Evolutionary conservation across 2,329 filamentous ascomycete species (phyloP).

Genomic region (Rhynchosporium graminicola): DNA sequence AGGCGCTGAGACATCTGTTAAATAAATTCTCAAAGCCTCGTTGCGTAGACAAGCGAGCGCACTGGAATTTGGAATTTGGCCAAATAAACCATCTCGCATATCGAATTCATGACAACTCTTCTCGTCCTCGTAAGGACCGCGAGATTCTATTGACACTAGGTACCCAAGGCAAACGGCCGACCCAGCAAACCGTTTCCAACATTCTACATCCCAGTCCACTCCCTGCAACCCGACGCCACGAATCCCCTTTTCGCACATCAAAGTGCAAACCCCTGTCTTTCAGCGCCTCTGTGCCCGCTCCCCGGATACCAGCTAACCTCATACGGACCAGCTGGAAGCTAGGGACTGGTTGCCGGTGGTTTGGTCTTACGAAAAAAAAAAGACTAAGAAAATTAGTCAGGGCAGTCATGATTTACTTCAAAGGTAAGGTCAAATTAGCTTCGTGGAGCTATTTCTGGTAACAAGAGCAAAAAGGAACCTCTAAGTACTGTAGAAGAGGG

Average conservation of each 20-base stretch:
- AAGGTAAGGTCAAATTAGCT: no score
- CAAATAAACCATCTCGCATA: no score
- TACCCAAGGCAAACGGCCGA: neutral
- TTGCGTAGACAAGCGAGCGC: neutral
- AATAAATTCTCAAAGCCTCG: neutral
- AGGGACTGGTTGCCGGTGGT: slow-evolving; percentile 9
- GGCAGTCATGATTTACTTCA: neutral
- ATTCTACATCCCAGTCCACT: slow-evolving; percentile 16
- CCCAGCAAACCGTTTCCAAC: slow-evolving; percentile 27
- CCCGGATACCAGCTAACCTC: neutral
- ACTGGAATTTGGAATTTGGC: no score
- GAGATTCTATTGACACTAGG: neutral
- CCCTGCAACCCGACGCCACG: neutral
- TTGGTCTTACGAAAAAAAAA: neutral
- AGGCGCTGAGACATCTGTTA: neutral
- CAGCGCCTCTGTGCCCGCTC: neutral
- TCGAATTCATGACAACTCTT: neutral
- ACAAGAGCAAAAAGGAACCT: no score
- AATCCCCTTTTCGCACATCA: slow-evolving; percentile 4
- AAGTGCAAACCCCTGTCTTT: slow-evolving; percentile 12
- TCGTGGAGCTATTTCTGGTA: no score
- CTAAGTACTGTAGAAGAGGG: no score
- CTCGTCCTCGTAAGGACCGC: neutral
- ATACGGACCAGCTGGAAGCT: neutral
- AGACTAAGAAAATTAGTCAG: neutral